phyloP scores from a whole-genome alignment of 2,329 filamentous ascomycete genomes.

The Aspergillus fructus region DNA sequence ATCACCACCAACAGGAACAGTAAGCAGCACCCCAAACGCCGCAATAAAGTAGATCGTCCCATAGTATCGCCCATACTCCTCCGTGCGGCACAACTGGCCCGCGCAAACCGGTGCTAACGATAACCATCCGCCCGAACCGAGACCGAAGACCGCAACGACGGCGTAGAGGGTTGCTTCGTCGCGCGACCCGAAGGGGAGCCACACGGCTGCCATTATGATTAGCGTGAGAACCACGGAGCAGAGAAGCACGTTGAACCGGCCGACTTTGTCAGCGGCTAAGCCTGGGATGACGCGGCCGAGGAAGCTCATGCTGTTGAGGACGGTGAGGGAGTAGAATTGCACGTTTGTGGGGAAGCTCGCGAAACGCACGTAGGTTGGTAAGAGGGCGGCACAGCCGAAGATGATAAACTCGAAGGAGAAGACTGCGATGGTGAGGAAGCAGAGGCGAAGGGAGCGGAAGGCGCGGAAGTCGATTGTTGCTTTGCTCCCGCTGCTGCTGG shows the following conservation, averaged over 20 bases:
- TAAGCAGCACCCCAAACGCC: neutral
- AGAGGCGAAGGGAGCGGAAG: conserved; percentile 44
- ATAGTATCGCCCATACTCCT: neutral
- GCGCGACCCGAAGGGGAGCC: conserved; percentile 47
- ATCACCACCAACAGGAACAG: neutral
- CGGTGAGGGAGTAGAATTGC: conserved; percentile 47
- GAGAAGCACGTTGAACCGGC: conserved; percentile 48
- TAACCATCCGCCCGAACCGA: neutral
- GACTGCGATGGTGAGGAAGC: conserved; percentile 43
- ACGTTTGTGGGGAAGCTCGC: conserved; percentile 40
- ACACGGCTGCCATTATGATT: conserved; percentile 43
- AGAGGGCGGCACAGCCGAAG: conserved; percentile 48
- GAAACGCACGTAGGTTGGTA: conserved; percentile 46
- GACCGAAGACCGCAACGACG: conserved; percentile 38
- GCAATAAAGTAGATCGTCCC: neutral
- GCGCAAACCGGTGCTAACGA: neutral
- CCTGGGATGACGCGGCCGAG: conserved; percentile 48
- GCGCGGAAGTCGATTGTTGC: conserved; percentile 42
- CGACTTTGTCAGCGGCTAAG: conserved; percentile 43
- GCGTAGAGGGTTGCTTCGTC: conserved; percentile 43
- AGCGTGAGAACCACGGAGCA: conserved; percentile 37
- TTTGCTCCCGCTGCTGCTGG: conserved; percentile 17
- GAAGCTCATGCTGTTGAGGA: conserved; percentile 46
- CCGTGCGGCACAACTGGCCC: neutral
- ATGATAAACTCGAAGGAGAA: conserved; percentile 52